Evolutionary conservation across 441 rosid species (phyloP), one percentile per base, ranked within the genome.

Genomic region (Syzygium malaccense): DNA sequence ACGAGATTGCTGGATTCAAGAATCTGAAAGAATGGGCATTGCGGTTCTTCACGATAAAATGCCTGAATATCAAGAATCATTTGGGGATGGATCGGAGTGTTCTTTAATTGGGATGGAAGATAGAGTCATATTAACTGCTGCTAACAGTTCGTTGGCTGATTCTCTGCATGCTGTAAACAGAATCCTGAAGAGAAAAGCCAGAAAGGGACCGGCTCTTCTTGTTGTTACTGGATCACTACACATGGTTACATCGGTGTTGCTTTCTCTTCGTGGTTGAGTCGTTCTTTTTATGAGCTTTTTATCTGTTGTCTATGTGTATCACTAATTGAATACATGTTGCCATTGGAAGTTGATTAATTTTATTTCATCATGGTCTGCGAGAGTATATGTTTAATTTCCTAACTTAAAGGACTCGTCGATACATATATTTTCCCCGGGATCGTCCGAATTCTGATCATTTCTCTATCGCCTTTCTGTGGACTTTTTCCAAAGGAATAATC

Each of bases 161-260:
- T 92, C 92, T 25, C 79, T 96, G 91, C 91, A 90, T 89, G 66
- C 71, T 48, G 99, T 94, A 58, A 87, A 91, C 89, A 91, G 91
- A 91, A 91, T 94, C 89, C 94, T 96, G 37, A 88, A 56, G 75
- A 68, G 87, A 86, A 92, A 92, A 88, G 83, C 88, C 60, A 86
- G 90, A n/a, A 75, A 90, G 54, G 88, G 88, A 45, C 64, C 92
- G 18, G 90, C 94, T 60, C 88, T 96, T 84, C 85, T 95, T 66
- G 94, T 96, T n/a, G 94, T 96, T 85, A 97, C 98, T 2, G 99
- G 98, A 87, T 96, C 99, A 33, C 95, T 96, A 86, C 99, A 96
- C 89, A 87, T 94, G 55, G 95, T 94, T 55, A 93, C 98, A n/a
- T 91, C 93, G 30, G 93, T 93, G 83, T 87, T 97, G 55, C 92